Percentiles rank a stretch among this genome's conserved stretches.
phyloP scores from a whole-genome alignment of 768 basidiomycete genomes.

The Pleurotus citrinopileatus region DNA sequence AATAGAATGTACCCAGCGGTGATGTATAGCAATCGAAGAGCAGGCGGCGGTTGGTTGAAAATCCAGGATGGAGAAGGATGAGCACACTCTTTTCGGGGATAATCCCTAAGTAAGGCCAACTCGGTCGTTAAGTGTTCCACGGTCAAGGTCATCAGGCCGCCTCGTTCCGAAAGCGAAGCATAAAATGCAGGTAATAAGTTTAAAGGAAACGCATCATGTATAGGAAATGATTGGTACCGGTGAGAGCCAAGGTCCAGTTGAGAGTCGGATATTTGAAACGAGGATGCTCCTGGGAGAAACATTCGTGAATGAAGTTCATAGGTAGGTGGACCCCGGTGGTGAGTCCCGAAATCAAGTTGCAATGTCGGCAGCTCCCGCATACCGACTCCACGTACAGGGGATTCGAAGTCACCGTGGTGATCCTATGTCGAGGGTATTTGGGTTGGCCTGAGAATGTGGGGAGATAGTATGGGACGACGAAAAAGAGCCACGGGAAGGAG shows the following conservation, averaged over 20 bases:
- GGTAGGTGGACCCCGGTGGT: not conserved
- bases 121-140: not conserved
- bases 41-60: too few relatives aligned
- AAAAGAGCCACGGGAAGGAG: not conserved
- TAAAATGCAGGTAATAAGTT: not conserved
- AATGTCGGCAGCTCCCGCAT: not conserved
- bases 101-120: too few relatives aligned
- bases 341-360: not conserved
- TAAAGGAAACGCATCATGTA: not conserved
- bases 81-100: not conserved
- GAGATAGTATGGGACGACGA: not conserved
- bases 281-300: not conserved
- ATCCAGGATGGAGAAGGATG: not conserved
- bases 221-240: not conserved
- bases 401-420: conserved; percentile 4
- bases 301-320: not conserved
- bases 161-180: not conserved
- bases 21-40: too few relatives aligned
- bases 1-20: too few relatives aligned
- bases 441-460: not conserved
- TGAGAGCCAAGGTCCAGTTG: not conserved
- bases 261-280: not conserved
- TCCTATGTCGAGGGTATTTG: not conserved
- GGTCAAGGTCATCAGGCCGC: not conserved
- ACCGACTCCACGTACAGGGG: not conserved